These are phyloP conservation scores for Sanghuangporus baumii DNA, from an alignment of 1,284 basidiomycete genomes.

Conservation along the genomic window DNA sequence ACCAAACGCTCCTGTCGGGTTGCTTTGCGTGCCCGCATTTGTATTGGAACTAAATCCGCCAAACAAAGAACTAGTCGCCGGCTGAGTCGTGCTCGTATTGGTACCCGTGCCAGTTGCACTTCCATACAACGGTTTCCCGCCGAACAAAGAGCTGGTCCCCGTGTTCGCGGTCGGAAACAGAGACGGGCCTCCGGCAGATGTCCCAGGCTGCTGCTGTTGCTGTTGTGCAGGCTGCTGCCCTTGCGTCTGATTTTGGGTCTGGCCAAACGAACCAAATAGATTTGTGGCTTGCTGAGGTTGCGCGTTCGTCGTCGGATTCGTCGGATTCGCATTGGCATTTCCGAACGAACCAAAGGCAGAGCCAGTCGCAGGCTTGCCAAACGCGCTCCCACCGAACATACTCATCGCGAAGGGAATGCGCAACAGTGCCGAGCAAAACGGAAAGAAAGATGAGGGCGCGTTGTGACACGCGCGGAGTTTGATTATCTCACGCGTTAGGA, in stretches of 20 bases:
- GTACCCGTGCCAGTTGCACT: not conserved
- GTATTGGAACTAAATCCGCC: constrained; percentile 4
- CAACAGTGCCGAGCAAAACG: too few relatives aligned
- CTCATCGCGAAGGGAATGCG: not conserved
- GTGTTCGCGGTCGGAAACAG: constrained; percentile 8
- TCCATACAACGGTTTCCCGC: constrained; percentile 18
- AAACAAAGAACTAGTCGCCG: constrained; percentile 18
- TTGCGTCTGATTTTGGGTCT: constrained; percentile 8
- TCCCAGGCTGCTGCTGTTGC: constrained; percentile 1
- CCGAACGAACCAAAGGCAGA: constrained; percentile 13
- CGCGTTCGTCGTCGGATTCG: not conserved
- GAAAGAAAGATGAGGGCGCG: too few relatives aligned
- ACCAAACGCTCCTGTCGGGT: not conserved
- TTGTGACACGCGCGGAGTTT: not conserved
- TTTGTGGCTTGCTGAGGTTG: constrained; percentile 4
- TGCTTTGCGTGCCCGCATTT: not conserved
- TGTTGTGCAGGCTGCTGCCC: not conserved
- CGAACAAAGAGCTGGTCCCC: constrained; percentile 13
- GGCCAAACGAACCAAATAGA: constrained; percentile 14
- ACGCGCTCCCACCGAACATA: constrained; percentile 8
- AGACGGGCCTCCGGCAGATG: not conserved
- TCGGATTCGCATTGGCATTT: constrained; percentile 7
- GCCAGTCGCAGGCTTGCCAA: constrained; percentile 7
- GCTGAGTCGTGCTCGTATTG: constrained; percentile 21
- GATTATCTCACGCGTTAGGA: not conserved